Evolutionary conservation across 371 early-diverging fungal genomes (phyloP).

Genomic region (Dichotomocladium elegans): DNA sequence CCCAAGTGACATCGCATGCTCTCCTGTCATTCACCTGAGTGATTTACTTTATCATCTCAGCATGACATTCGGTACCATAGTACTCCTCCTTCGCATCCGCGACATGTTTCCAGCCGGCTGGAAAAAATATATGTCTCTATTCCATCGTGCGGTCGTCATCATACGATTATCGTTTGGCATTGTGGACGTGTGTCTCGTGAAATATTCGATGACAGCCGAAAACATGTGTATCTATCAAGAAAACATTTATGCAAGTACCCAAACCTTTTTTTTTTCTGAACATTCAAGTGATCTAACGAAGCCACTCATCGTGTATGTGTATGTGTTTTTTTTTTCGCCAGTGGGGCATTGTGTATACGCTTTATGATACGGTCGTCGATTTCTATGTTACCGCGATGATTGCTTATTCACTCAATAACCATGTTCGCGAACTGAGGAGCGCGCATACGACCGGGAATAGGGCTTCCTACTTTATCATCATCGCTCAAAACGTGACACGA

Average conservation of each 20-base stretch:
- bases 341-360: conserved; percentile 45
- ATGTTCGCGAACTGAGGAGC: conserved; percentile 21
- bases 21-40: conserved; percentile 13
- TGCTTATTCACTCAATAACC: conserved; percentile 20
- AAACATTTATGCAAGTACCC: conserved; percentile 23
- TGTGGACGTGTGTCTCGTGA: conserved; percentile 21
- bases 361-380: conserved; percentile 35
- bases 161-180: conserved; percentile 24
- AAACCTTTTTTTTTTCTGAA: no score
- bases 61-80: conserved; percentile 31
- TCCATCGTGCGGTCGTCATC: conserved; percentile 8
- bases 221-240: conserved; percentile 28
- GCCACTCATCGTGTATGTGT: no score
- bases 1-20: conserved; percentile 15
- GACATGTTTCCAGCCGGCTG: conserved; percentile 24
- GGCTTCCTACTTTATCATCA: conserved; percentile 27
- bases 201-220: conserved; percentile 1
- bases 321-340: background rate
- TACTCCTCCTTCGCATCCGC: conserved; percentile 26
- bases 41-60: conserved; percentile 36
- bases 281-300: no score
- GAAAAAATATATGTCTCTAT: conserved; percentile 1
- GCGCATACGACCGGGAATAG: conserved; percentile 19
- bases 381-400: conserved; percentile 36
- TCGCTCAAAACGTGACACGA: conserved; percentile 30